A percentile compares a stretch with the other conserved stretches of the same genome.
phyloP scores from a whole-genome alignment of 352 stramenopile genomes.

The Globisporangium emineosum region DNA sequence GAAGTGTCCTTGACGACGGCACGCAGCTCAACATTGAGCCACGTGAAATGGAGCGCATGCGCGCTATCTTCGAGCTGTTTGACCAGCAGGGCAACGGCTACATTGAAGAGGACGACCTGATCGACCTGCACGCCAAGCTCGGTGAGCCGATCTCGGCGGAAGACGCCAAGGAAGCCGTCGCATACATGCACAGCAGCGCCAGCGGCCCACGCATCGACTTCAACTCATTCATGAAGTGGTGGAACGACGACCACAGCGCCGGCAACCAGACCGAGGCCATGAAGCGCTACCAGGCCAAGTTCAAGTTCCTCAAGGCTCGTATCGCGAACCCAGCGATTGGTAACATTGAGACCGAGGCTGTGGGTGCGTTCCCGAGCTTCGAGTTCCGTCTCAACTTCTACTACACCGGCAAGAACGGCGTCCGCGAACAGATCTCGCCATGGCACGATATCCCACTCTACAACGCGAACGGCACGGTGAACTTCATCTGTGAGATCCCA shows the following conservation, averaged over 20 bases:
- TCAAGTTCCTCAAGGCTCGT: constrained; percentile 88
- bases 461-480: constrained; percentile 83
- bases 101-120: constrained; percentile 72
- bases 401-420: constrained; percentile 68
- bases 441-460: constrained; percentile 98
- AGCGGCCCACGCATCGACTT: constrained; percentile 75
- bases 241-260: constrained; percentile 79
- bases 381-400: constrained; percentile 91
- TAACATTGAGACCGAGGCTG: constrained; percentile 71
- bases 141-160: constrained; percentile 77
- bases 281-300: constrained; percentile 83
- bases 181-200: constrained; percentile 57
- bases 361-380: constrained; percentile 84
- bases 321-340: constrained; percentile 82
- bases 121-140: constrained; percentile 80
- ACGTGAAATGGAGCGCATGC: constrained; percentile 84
- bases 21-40: constrained; percentile 78
- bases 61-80: constrained; percentile 81
- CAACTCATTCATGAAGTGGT: constrained; percentile 88
- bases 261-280: constrained; percentile 75
- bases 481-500: constrained; percentile 97
- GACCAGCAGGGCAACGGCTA: constrained; percentile 78
- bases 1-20: constrained; percentile 71
- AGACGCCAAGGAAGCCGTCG: constrained; percentile 68
- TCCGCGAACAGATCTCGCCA: constrained; percentile 90